Conservation (phyloP, 1,284 basidiomycete species). For the Ustanciosporium gigantosporum region DNA sequence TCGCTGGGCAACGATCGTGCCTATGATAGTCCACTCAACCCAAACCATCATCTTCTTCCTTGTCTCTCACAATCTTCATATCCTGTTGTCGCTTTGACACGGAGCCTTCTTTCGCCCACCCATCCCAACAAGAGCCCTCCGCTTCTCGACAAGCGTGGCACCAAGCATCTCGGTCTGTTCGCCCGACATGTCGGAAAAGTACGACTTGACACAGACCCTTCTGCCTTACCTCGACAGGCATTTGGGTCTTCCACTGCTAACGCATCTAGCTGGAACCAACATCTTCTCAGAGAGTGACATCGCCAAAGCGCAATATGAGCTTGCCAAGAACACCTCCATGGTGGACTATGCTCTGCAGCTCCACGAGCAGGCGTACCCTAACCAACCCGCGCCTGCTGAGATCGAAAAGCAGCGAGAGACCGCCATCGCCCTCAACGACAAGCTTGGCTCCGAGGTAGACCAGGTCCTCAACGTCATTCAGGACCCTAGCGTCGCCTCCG, state of each 20-base stretch:
- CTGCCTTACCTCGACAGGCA: constrained; percentile 90
- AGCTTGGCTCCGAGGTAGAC: constrained; percentile 83
- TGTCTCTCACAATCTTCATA: too few relatives aligned
- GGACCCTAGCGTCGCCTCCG: constrained; percentile 84
- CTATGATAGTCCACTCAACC: too few relatives aligned
- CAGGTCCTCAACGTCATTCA: constrained; percentile 93
- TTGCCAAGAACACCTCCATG: constrained; percentile 77
- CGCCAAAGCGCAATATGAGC: constrained; percentile 87
- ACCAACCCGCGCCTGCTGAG: constrained; percentile 63
- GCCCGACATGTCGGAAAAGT: constrained; percentile 61
- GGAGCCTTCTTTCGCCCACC: too few relatives aligned
- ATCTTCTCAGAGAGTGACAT: constrained; percentile 77
- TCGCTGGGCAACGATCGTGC: too few relatives aligned
- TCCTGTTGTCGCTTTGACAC: too few relatives aligned
- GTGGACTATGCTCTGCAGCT: constrained; percentile 68
- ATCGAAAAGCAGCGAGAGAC: constrained; percentile 64
- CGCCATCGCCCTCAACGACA: constrained; percentile 80
- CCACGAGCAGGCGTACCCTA: constrained; percentile 76
- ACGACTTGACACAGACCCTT: constrained; percentile 71
- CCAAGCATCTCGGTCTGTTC: too few relatives aligned
- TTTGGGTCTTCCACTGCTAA: constrained; percentile 86
- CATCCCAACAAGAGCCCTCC: too few relatives aligned
- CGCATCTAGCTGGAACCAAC: constrained; percentile 72
- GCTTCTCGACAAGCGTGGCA: too few relatives aligned
- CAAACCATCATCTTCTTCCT: too few relatives aligned